These are phyloP conservation scores for Flaveria bidentis DNA, from an alignment of 129 eudicot genomes.

Conservation along the genomic window DNA sequence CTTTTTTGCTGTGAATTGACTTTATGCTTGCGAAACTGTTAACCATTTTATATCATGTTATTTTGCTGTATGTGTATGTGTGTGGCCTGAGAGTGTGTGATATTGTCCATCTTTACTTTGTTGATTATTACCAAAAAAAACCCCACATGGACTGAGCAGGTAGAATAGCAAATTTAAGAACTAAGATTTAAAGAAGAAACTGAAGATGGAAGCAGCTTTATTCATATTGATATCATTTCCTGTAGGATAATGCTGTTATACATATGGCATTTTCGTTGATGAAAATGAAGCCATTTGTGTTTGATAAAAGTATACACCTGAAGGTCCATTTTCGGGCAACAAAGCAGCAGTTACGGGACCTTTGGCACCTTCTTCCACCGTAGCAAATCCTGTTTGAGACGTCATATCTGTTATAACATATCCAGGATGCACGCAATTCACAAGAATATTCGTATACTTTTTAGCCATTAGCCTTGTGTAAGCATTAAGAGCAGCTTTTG, in stretches of 20 bases:
- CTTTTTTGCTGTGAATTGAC: neutral
- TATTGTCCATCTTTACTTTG: neutral
- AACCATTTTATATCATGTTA: neutral
- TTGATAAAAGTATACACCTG: conserved; percentile 13
- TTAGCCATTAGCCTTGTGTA: conserved; percentile 13
- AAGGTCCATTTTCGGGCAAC: conserved; percentile 12
- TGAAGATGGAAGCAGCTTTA: neutral
- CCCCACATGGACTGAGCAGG: neutral
- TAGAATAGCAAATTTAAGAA: neutral
- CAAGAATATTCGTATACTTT: neutral
- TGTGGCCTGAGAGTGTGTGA: neutral
- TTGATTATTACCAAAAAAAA: neutral
- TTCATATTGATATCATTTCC: neutral
- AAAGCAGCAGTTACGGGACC: conserved; percentile 17
- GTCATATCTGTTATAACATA: conserved; percentile 9
- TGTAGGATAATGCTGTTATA: neutral
- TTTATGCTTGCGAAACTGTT: neutral
- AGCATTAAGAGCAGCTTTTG: conserved; percentile 20
- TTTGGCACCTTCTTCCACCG: conserved; percentile 8
- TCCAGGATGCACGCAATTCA: conserved; percentile 7
- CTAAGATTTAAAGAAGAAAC: neutral
- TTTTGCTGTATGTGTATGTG: neutral
- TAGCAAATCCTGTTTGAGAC: neutral
- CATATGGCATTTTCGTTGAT: neutral
- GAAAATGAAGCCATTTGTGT: conserved; percentile 1